Base-by-base conservation (phyloP, 202 grass and related monocot genomes). In the Musa balbisiana region DNA sequence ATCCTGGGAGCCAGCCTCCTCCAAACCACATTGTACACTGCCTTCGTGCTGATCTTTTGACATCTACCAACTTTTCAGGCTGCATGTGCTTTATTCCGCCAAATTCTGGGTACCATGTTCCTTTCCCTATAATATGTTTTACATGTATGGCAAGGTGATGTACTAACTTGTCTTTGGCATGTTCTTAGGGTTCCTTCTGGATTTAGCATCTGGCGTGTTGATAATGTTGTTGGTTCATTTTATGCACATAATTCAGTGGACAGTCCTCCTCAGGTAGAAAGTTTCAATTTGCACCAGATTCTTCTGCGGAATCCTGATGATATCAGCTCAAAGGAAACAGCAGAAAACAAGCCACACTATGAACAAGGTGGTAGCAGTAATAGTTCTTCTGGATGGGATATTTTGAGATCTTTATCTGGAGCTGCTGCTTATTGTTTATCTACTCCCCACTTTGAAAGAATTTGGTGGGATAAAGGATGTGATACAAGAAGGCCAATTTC, bases 401-500 rank as follows among this genome's bases (percentile, higher is more conserved):
- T 78, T 15, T 52, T 92, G 67, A 87, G 94, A 84, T 85, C 88
- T 69, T 60, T 93, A 64, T 98, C 94, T 13, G 87, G 84, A 76
- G 80, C 84, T 73, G 89, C 71, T 82, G 91, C 81, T 77, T 93
- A 93, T 75, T 98, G 86, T 66, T 83, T 77, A 71, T 98, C 94
- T 68, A 98, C 94, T 81, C 90, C 94, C 67, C 88, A 93, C 71
- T 98, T 98, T 73, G 91, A 93, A 85, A 98, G 94, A 75, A 88
- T 98, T 84, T 98, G 94, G 94, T 93, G 90, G 90, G 94, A 98
- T 87, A 98, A 93, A 93, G 88, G 91, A 70, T 76, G 84, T 3
- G 94, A 98, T 73, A 71, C 84, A 71, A 91, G 85, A 82, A 89
- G 55, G 55, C 73, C 94, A 62, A 87, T 88, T 93, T 98, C 90